phyloP scores from a whole-genome alignment of 768 basidiomycete genomes.

The Tylopilus rubrobrunneus region DNA sequence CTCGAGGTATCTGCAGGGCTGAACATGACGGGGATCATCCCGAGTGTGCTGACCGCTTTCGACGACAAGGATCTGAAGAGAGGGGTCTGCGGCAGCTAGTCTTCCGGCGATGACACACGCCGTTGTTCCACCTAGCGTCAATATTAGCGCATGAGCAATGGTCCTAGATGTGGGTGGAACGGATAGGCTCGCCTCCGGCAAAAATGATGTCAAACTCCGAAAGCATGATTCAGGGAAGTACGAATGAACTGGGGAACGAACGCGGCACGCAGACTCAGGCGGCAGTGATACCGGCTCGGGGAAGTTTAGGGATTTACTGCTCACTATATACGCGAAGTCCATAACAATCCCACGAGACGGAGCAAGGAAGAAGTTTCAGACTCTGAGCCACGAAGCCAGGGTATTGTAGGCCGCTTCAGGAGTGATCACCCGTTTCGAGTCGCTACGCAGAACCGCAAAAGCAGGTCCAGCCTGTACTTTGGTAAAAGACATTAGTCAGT shows the following conservation, averaged over 20 bases:
- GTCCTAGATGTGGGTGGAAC: too few species aligned
- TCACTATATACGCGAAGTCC: neutral
- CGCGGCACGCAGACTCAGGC: too few species aligned
- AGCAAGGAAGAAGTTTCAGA: neutral
- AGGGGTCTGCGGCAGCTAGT: slow-evolving; percentile 49
- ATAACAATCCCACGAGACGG: neutral
- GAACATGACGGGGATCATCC: slow-evolving; percentile 44
- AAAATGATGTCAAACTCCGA: slow-evolving; percentile 48
- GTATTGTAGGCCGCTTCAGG: too few species aligned
- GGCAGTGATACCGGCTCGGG: too few species aligned
- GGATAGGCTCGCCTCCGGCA: slow-evolving; percentile 44
- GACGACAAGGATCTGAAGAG: slow-evolving; percentile 54
- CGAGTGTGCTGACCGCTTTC: slow-evolving; percentile 55
- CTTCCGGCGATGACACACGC: slow-evolving; percentile 53
- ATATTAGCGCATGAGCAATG: neutral
- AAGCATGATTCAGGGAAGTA: too few species aligned
- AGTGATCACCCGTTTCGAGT: too few species aligned
- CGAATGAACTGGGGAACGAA: too few species aligned
- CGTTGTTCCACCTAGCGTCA: slow-evolving; percentile 40
- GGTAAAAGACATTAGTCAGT: too few species aligned
- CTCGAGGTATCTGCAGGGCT: slow-evolving; percentile 48
- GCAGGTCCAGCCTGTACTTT: too few species aligned
- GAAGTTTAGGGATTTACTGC: too few species aligned
- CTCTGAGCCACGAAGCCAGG: too few species aligned
- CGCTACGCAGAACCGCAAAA: too few species aligned